These are phyloP conservation scores for Claviceps monticola DNA, from an alignment of 2,329 filamentous ascomycete species.

Conservation along the genomic window DNA sequence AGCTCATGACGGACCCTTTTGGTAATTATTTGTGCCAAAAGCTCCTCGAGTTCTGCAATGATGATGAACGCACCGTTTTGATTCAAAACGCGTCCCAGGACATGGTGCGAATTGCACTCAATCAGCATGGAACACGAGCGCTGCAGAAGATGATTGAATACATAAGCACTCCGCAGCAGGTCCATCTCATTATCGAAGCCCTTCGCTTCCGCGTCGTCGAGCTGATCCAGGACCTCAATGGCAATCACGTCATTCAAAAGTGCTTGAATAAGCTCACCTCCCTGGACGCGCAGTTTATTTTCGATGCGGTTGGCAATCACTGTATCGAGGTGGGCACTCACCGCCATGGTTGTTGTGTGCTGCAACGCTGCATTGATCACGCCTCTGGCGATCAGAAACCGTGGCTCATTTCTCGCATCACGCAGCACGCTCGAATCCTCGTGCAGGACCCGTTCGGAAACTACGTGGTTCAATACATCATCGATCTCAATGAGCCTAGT, in stretches of 20 bases:
- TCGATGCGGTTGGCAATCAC: constrained; percentile 76
- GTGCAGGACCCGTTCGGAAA: constrained; percentile 97
- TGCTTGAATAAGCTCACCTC: constrained; percentile 88
- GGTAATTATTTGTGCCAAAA: constrained; percentile 99
- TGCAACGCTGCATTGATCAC: constrained; percentile 97
- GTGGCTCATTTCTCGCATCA: constrained; percentile 77
- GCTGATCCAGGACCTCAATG: constrained; percentile 92
- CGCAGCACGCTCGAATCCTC: constrained; percentile 70
- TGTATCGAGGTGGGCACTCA: constrained; percentile 91
- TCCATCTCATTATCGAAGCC: constrained; percentile 74
- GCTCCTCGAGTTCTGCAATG: constrained; percentile 85
- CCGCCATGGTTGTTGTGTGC: constrained; percentile 91
- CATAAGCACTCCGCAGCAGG: constrained; percentile 73
- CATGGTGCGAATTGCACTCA: constrained; percentile 86
- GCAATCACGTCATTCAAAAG: constrained; percentile 98
- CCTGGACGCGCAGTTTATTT: constrained; percentile 86
- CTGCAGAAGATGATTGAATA: constrained; percentile 99
- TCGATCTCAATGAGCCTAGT: constrained; percentile 74
- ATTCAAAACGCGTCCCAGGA: constrained; percentile 80
- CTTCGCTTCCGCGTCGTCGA: constrained; percentile 76
- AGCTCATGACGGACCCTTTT: constrained; percentile 98
- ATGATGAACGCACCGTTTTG: constrained; percentile 84
- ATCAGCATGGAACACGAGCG: constrained; percentile 92
- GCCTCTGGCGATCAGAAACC: constrained; percentile 81
- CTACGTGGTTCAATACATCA: constrained; percentile 97